phyloP scores from a whole-genome alignment of 2,329 filamentous ascomycete species.

The Xylariaceae sp. region DNA sequence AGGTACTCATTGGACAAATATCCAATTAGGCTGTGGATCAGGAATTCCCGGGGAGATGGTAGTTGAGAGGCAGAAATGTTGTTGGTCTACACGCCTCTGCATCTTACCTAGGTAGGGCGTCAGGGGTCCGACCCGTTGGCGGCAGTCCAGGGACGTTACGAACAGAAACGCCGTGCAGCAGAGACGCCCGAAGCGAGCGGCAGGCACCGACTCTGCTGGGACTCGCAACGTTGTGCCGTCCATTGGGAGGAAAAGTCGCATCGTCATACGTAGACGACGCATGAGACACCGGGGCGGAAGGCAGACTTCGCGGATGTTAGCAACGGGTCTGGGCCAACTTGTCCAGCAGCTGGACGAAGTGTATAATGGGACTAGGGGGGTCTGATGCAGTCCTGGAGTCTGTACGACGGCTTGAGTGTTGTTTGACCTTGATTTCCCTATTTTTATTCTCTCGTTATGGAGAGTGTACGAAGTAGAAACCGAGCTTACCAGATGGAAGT shows the following conservation, averaged over 20 bases:
- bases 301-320: neutral
- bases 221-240: neutral
- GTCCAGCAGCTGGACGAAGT: neutral
- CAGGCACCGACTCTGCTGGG: constrained; percentile 1
- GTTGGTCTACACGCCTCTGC: constrained; percentile 8
- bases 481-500: neutral
- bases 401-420: too few species aligned
- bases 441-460: neutral
- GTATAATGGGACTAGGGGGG: neutral
- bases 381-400: neutral
- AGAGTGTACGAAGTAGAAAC: neutral
- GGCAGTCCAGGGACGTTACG: constrained; percentile 5
- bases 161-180: constrained; percentile 19
- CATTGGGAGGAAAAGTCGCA: neutral
- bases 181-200: constrained; percentile 17
- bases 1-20: neutral
- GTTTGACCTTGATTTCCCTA: neutral
- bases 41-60: constrained; percentile 1
- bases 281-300: neutral
- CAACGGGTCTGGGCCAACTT: neutral
- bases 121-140: constrained; percentile 9
- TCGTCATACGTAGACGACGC: neutral
- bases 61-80: constrained; percentile 6
- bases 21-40: constrained; percentile 3
- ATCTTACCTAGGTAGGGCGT: neutral